phyloP scores from a whole-genome alignment of 257 asterid genomes.

The Verbena officinalis region DNA sequence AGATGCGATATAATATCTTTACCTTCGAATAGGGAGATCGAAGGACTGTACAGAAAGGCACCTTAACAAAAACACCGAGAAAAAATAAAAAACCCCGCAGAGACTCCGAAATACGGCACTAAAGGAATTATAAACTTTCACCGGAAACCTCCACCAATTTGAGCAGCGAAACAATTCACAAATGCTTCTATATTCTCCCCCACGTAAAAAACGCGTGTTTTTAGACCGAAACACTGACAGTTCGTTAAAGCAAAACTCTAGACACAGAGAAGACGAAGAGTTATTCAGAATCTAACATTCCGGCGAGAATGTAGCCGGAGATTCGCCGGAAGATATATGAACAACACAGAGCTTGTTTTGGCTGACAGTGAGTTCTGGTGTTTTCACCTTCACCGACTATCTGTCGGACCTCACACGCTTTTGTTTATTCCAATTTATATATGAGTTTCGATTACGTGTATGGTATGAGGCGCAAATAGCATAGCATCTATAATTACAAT shows the following conservation, averaged over 20 bases:
- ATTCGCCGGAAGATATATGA: slow-evolving; percentile 27
- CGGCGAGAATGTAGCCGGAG: slow-evolving; percentile 38
- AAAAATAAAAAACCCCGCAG: slow-evolving; percentile 26
- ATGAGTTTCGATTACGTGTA: slow-evolving; percentile 49
- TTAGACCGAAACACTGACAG: background rate
- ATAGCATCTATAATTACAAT: too few relatives aligned
- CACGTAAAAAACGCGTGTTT: slow-evolving; percentile 7
- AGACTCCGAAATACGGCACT: background rate
- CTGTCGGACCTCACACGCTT: slow-evolving; percentile 46
- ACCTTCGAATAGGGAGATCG: slow-evolving; percentile 53
- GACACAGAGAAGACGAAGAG: background rate
- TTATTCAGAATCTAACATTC: slow-evolving; percentile 11
- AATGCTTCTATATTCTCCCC: background rate
- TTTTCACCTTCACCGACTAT: slow-evolving; percentile 41
- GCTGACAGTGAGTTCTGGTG: slow-evolving; percentile 10
- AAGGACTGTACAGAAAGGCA: slow-evolving; percentile 28
- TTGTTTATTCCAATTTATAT: slow-evolving; percentile 47
- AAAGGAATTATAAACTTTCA: slow-evolving; percentile 5
- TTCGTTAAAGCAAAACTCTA: background rate
- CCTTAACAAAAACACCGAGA: background rate
- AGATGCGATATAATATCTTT: slow-evolving; percentile 28
- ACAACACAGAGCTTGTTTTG: background rate
- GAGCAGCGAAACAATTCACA: slow-evolving; percentile 1
- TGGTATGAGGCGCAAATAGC: slow-evolving; percentile 22
- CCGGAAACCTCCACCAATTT: slow-evolving; percentile 17